Percentiles rank a stretch among this genome's conserved stretches.
These are phyloP conservation scores for Forsythia suspensa DNA, from an alignment of 257 asterid species.

Conservation along the genomic window DNA sequence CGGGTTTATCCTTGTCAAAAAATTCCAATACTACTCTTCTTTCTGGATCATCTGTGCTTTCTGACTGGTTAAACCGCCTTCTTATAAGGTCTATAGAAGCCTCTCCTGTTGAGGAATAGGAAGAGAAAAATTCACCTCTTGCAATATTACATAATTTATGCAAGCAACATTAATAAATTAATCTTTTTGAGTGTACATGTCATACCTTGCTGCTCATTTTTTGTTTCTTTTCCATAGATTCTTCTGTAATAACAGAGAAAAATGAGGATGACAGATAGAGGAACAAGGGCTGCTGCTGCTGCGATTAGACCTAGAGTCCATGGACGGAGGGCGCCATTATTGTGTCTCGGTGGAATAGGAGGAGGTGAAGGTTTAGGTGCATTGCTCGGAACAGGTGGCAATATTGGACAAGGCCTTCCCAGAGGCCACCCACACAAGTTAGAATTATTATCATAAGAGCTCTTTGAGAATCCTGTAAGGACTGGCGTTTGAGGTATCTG, in stretches of 20 bases:
- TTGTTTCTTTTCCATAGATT: slow-evolving; percentile 20
- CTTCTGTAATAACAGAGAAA: slow-evolving; percentile 33
- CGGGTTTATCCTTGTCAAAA: slow-evolving; percentile 25
- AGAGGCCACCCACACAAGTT: slow-evolving; percentile 50
- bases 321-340: slow-evolving; percentile 15
- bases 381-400: slow-evolving; percentile 26
- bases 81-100: slow-evolving; percentile 22
- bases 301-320: slow-evolving; percentile 62
- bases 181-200: not conserved
- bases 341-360: slow-evolving; percentile 23
- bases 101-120: slow-evolving; percentile 25
- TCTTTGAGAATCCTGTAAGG: slow-evolving; percentile 39
- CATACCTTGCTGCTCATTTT: slow-evolving; percentile 39
- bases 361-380: slow-evolving; percentile 29
- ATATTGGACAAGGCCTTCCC: slow-evolving; percentile 42
- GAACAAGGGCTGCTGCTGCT: slow-evolving; percentile 39
- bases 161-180: too few relatives aligned
- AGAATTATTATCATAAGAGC: slow-evolving; percentile 42
- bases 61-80: slow-evolving; percentile 36
- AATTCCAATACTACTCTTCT: slow-evolving; percentile 42
- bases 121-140: not conserved
- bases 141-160: not conserved
- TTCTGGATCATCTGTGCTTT: slow-evolving; percentile 47
- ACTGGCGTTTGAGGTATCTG: slow-evolving; percentile 49
- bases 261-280: slow-evolving; percentile 32